Evolutionary conservation across 148 eudicot genomes (phyloP), one percentile per base, ranked within the genome.

Genomic region (Chenopodium suecicum): DNA sequence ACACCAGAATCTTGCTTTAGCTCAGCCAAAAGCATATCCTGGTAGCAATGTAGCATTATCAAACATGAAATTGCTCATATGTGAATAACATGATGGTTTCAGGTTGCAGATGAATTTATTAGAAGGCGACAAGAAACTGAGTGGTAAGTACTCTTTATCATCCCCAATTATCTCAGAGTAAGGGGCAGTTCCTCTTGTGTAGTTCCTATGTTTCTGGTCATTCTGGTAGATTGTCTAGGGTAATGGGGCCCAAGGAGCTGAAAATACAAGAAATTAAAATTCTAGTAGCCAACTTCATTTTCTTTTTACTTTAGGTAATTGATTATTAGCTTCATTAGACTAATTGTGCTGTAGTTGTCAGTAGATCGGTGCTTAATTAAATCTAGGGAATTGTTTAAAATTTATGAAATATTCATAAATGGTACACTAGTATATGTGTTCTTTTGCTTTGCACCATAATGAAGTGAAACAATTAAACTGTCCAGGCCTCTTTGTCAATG

Each of bases 71-170:
- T 13, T 20, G 19, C 25, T 78, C 37, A 73, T 78, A 17, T 64
- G 58, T 63, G 52, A 10, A 14, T 25, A 22, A 27, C 74, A 70
- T 46, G 58, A 16, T 79, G 56, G 60, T 88, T 69, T 77, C 88
- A 95, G 99, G 99, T 94, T 48, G 98, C 95, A 19, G 95, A 96
- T 85, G 99, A 96, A 84, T 91, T 96, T 83, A 82, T 92, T 78
- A 94, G 72, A 83, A 94, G 99, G 83, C 91, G 94, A 74, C 66
- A 92, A 86, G 99, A 96, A 91, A 92, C 99, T 17, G 99, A 96
- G 83, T 96, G 99, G 99, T 95, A 63, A 87, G 94, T 71, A 44
- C 60, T 65, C 14, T 7, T 74, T 48, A 29, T 27, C 10, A 62
- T 48, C 19, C 44, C 44, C 44, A 41, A 4, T 41, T 41, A 41